Conservation (phyloP, 148 eudicot genomes). For the Suaeda aralocaspica region DNA sequence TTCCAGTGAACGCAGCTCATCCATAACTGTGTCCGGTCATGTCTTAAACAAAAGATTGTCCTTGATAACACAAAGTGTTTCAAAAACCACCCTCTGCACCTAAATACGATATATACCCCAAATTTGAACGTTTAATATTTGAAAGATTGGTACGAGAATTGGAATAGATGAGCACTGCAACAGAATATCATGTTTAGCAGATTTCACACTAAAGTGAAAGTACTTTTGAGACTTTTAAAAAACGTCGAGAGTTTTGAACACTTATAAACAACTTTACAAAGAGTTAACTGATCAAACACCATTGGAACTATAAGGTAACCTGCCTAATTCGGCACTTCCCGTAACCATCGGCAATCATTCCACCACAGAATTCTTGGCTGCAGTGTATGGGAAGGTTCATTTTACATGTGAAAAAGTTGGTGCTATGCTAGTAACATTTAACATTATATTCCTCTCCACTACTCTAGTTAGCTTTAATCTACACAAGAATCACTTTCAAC, state of each 20-base stretch:
- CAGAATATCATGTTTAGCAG: neutral
- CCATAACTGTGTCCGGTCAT: slow-evolving; percentile 24
- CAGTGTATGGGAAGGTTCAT: slow-evolving; percentile 2
- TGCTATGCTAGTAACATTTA: no score
- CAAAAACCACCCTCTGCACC: neutral
- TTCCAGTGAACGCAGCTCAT: slow-evolving; percentile 24
- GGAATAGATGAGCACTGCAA: neutral
- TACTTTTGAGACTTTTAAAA: neutral
- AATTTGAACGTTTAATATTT: neutral
- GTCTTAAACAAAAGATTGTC: slow-evolving; percentile 27
- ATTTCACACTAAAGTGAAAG: neutral
- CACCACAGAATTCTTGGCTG: neutral
- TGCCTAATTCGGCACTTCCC: slow-evolving; percentile 6
- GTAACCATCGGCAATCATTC: slow-evolving; percentile 5
- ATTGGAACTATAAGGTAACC: slow-evolving; percentile 7
- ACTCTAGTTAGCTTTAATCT: neutral
- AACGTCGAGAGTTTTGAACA: neutral
- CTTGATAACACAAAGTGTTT: slow-evolving; percentile 28
- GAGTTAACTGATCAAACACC: neutral
- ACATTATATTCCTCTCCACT: neutral
- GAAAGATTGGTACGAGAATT: no score
- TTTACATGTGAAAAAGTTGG: neutral
- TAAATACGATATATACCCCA: no score
- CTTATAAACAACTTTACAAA: neutral
- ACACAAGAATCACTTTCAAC: no score